Base-by-base conservation (phyloP, 1,284 basidiomycete species). In the Lentinus polychrous region DNA sequence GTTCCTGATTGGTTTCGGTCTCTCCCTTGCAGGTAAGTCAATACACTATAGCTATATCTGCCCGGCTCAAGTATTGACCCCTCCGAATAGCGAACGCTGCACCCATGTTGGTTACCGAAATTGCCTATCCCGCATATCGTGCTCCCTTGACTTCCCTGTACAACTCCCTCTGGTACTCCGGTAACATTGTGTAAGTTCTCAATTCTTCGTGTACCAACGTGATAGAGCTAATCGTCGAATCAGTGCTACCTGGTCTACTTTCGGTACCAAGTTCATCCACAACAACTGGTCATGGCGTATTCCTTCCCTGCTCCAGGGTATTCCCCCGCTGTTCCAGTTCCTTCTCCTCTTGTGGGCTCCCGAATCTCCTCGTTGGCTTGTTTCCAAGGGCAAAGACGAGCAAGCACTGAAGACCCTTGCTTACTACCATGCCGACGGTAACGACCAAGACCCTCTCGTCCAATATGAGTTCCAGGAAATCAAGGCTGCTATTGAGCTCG, bases 101-200 rank as follows among this genome's bases (percentile, higher is more conserved):
- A 2, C 85, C 85, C 10, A 75, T 88, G 72, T 67, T 89, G 65
- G 79, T 90, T 46, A 81, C 84, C 34, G 89, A 91, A 62, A 67
- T 91, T 20, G 73, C 87, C 0, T 90, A 89, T 63, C 89, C 88
- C 2, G 69, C 76, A 0, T 81, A 91, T 64, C 85, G 89, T 52
- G 85, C 80, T 1, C 78, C 77, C 3, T 65, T 88, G 40, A 88
- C 83, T 3, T 80, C 83, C 2, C 66, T 78, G 35, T 89, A 87
- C 70, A 88, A 89, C 69, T 81, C 83, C n/a, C 77, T 87, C 45
- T 89, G 84, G 85, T 86, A 86, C 58, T 79, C 82, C 18, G 87
- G 86, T 49, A 73, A 83, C 51, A 85, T 86, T 55, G 60, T 86
- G 81, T 83, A 55, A 42, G 78, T 68, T 18, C 36, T 24, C 12